Percentiles rank a stretch among this genome's conserved stretches.
phyloP scores from a whole-genome alignment of 305 asterid species.

The Nicotiana rustica region DNA sequence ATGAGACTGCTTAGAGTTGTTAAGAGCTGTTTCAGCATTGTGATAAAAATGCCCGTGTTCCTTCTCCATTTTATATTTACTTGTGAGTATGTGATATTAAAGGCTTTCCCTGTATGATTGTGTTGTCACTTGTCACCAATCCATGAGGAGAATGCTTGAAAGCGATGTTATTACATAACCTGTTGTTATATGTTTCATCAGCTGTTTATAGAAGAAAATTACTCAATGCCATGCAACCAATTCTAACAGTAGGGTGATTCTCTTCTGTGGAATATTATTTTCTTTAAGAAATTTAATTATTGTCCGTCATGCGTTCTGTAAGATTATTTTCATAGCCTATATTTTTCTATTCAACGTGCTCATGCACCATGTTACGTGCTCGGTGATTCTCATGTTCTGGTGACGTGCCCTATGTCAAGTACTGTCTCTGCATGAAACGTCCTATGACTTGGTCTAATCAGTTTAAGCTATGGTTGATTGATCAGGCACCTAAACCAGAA shows the following conservation, averaged over 20 bases:
- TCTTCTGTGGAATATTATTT: neutral
- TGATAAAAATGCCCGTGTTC: neutral
- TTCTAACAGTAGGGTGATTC: neutral
- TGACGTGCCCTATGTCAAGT: conserved; percentile 7
- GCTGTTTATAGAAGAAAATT: conserved; percentile 9
- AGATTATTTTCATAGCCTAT: neutral
- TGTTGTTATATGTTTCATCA: neutral
- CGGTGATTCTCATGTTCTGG: conserved; percentile 22
- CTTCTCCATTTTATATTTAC: neutral
- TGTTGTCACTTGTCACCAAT: neutral
- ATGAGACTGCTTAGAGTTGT: conserved; percentile 1
- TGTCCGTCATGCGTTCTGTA: neutral
- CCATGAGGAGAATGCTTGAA: neutral
- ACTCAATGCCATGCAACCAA: neutral
- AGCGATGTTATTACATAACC: neutral
- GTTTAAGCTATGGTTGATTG: conserved; percentile 25
- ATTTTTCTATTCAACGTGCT: neutral
- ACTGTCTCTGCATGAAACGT: neutral
- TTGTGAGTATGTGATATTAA: neutral
- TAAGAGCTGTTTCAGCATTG: neutral
- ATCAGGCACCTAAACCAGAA: conserved; percentile 66
- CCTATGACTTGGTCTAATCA: conserved; percentile 8
- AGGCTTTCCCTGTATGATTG: conserved; percentile 25
- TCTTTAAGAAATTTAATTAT: conserved; percentile 3
- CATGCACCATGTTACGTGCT: neutral